phyloP scores from a whole-genome alignment of 2,329 filamentous ascomycete species.

The Stagonosporopsis vannaccii region DNA sequence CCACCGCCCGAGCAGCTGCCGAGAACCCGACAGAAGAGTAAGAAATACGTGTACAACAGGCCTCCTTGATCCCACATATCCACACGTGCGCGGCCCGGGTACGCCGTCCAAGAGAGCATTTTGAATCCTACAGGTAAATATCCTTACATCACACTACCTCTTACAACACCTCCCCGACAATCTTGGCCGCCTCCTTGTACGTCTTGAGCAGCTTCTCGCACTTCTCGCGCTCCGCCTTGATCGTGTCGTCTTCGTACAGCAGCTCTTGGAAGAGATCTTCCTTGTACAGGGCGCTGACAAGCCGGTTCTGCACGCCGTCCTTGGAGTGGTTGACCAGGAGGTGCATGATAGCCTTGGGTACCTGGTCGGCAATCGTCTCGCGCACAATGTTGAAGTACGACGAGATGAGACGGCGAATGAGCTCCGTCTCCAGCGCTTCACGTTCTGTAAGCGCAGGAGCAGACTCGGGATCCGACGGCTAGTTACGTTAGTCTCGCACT shows the following conservation, averaged over 20 bases:
- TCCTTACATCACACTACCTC: slow-evolving; percentile 23
- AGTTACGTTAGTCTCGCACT: slow-evolving; percentile 26
- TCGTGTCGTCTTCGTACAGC: slow-evolving; percentile 94
- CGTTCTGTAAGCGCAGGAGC: slow-evolving; percentile 93
- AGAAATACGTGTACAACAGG: slow-evolving; percentile 31
- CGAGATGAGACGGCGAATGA: slow-evolving; percentile 94
- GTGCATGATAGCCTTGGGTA: slow-evolving; percentile 99
- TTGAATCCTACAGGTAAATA: slow-evolving; percentile 36
- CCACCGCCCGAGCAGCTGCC: slow-evolving; percentile 1
- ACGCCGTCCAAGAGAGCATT: slow-evolving; percentile 13
- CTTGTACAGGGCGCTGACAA: slow-evolving; percentile 95
- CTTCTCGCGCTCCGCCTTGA: slow-evolving; percentile 98
- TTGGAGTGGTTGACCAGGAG: slow-evolving; percentile 98
- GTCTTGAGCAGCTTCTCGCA: slow-evolving; percentile 95
- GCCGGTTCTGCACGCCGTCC: slow-evolving; percentile 94
- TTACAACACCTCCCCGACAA: slow-evolving; percentile 84
- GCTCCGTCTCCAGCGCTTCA: slow-evolving; percentile 95
- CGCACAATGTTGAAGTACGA: slow-evolving; percentile 99
- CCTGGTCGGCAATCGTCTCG: slow-evolving; percentile 97
- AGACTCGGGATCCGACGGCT: slow-evolving; percentile 57
- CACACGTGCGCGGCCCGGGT: neutral
- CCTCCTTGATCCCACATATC: slow-evolving; percentile 3
- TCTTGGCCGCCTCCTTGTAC: slow-evolving; percentile 97
- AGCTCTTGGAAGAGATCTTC: slow-evolving; percentile 90
- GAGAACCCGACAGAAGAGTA: slow-evolving; percentile 21